phyloP scores from a whole-genome alignment of 1,284 basidiomycete species.

The Uromyces viciae-fabae region DNA sequence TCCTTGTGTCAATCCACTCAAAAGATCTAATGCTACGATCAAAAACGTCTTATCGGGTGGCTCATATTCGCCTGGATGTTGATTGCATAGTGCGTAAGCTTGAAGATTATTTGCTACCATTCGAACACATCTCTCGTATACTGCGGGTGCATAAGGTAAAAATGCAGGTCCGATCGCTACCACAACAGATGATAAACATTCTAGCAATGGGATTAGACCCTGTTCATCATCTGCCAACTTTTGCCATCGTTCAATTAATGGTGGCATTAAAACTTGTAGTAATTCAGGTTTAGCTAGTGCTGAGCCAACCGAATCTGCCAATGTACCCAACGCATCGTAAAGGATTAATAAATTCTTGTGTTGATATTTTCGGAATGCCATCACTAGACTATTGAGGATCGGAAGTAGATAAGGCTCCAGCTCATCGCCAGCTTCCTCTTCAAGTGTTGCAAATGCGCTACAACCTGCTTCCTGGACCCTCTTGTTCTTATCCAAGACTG shows the following conservation, averaged over 20 bases:
- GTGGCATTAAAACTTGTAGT: constrained; percentile 94
- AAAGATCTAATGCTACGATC: constrained; percentile 90
- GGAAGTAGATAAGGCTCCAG: constrained; percentile 91
- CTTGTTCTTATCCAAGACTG: constrained; percentile 99
- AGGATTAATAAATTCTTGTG: constrained; percentile 98
- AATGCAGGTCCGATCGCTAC: constrained; percentile 94
- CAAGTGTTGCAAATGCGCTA: constrained; percentile 94
- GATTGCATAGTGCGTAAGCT: constrained; percentile 75
- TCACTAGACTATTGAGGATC: constrained; percentile 86
- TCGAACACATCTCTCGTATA: constrained; percentile 84
- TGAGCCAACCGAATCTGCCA: constrained; percentile 90
- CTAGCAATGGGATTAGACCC: constrained; percentile 87
- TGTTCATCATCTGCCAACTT: constrained; percentile 83
- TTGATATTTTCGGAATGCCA: constrained; percentile 96
- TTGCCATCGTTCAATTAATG: constrained; percentile 83
- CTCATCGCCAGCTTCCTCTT: constrained; percentile 89
- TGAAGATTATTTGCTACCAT: constrained; percentile 78
- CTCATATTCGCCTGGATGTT: constrained; percentile 71
- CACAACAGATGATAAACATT: constrained; percentile 96
- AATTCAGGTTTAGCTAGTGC: constrained; percentile 80
- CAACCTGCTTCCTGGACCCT: constrained; percentile 99
- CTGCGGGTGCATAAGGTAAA: constrained; percentile 78
- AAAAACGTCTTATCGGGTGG: constrained; percentile 94
- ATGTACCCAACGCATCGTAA: constrained; percentile 94
- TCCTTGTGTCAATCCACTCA: constrained; percentile 93